Evolutionary conservation across 1,139 yeast genomes (phyloP).

Genomic region (Blastobotrys aristatus): DNA sequence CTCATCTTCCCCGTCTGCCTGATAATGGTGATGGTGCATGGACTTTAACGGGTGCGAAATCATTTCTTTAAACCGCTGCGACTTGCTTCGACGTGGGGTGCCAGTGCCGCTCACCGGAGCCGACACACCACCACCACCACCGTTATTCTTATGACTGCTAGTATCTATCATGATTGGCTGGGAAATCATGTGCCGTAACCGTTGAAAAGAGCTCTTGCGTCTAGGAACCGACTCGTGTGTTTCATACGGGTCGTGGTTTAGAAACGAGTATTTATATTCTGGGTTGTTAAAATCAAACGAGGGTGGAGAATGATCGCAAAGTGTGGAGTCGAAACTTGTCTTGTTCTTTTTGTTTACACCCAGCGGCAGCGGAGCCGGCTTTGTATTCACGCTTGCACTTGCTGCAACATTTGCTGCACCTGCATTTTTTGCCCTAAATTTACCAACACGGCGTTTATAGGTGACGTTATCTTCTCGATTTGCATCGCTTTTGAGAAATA

Average conservation of each 20-base stretch:
- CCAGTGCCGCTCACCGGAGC: background rate
- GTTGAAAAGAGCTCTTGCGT: background rate
- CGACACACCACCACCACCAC: background rate
- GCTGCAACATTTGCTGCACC: no score
- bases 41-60: slow-evolving; percentile 5
- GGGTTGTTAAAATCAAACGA: no score
- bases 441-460: no score
- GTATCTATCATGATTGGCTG: background rate
- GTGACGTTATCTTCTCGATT: no score
- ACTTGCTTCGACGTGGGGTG: slow-evolving; percentile 4
- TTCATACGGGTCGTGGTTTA: background rate
- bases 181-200: background rate
- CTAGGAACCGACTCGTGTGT: background rate
- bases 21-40: slow-evolving; percentile 4
- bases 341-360: background rate
- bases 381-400: background rate
- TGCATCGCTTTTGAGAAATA: background rate
- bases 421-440: no score
- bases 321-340: background rate
- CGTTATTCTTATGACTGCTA: background rate
- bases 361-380: background rate
- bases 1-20: background rate
- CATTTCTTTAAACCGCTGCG: slow-evolving; percentile 11
- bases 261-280: background rate
- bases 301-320: no score